These are phyloP conservation scores for Aspergillus sp. DNA, from an alignment of 2,329 filamentous ascomycete species.

Conservation along the genomic window DNA sequence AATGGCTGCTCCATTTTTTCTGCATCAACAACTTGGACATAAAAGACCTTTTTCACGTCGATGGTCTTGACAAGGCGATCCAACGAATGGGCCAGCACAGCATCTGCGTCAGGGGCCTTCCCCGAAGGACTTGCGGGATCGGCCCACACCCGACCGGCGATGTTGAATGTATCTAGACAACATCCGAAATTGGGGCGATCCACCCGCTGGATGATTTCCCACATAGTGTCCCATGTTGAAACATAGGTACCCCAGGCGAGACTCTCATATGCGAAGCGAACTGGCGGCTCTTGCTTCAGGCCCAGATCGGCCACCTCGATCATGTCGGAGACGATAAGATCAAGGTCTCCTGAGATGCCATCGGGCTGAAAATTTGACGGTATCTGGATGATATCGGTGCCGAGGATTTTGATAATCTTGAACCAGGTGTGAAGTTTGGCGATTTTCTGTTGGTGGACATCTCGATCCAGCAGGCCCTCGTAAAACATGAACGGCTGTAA, in stretches of 20 bases:
- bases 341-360: slow-evolving; percentile 51
- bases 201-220: slow-evolving; percentile 67
- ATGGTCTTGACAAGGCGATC: slow-evolving; percentile 55
- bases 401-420: slow-evolving; percentile 62
- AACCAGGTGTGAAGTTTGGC: slow-evolving; percentile 69
- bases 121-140: slow-evolving; percentile 61
- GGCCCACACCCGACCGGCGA: slow-evolving; percentile 68
- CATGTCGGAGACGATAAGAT: slow-evolving; percentile 63
- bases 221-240: slow-evolving; percentile 70
- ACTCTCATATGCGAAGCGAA: slow-evolving; percentile 73
- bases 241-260: slow-evolving; percentile 70
- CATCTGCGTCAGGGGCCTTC: slow-evolving; percentile 55
- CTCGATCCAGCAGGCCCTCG: slow-evolving; percentile 68
- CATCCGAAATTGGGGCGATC: slow-evolving; percentile 71
- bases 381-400: slow-evolving; percentile 71
- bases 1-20: slow-evolving; percentile 62
- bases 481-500: slow-evolving; percentile 78
- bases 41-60: slow-evolving; percentile 67
- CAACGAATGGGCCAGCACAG: slow-evolving; percentile 56
- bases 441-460: slow-evolving; percentile 56
- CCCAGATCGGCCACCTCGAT: slow-evolving; percentile 68
- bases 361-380: slow-evolving; percentile 65
- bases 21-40: slow-evolving; percentile 73
- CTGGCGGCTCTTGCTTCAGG: slow-evolving; percentile 53
- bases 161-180: slow-evolving; percentile 77